Conservation (phyloP, 371 early-diverging fungal genomes). For the Aphelidium insulamus region DNA sequence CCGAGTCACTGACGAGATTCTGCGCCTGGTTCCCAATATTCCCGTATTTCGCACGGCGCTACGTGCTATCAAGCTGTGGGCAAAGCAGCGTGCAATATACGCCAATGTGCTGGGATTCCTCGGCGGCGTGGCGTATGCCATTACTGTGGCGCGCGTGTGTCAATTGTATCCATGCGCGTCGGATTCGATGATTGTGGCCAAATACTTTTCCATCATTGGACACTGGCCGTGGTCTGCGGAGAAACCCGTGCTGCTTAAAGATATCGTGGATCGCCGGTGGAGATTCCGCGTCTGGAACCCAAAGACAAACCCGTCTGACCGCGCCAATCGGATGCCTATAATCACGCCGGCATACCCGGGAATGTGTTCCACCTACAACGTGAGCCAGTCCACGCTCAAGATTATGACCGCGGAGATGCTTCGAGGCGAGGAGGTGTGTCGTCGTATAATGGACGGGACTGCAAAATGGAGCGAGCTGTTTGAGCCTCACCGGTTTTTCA, state of each 20-base stretch:
- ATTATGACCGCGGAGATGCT: conserved; percentile 77
- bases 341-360: conserved; percentile 99
- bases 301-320: conserved; percentile 60
- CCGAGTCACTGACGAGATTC: conserved; percentile 94
- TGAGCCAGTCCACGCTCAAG: conserved; percentile 66
- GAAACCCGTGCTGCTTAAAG: conserved; percentile 77
- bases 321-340: conserved; percentile 92
- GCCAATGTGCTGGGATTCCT: conserved; percentile 96
- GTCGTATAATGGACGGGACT: conserved; percentile 39
- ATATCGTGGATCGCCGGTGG: conserved; percentile 75
- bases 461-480: conserved; percentile 54
- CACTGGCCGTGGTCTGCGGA: conserved; percentile 71
- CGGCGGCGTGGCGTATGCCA: conserved; percentile 99
- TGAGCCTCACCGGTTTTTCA: conserved; percentile 74
- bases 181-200: conserved; percentile 58
- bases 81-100: conserved; percentile 86
- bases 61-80: conserved; percentile 97
- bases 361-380: conserved; percentile 99
- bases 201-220: conserved; percentile 93
- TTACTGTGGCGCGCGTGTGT: conserved; percentile 91
- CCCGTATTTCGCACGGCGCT: conserved; percentile 74
- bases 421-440: conserved; percentile 31
- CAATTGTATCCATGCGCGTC: conserved; percentile 93
- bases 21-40: conserved; percentile 85
- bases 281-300: conserved; percentile 97